A percentile compares a stretch with the other conserved stretches of the same genome.
phyloP scores from a whole-genome alignment of 148 eudicot species.

The Heliamphora exappendiculata region DNA sequence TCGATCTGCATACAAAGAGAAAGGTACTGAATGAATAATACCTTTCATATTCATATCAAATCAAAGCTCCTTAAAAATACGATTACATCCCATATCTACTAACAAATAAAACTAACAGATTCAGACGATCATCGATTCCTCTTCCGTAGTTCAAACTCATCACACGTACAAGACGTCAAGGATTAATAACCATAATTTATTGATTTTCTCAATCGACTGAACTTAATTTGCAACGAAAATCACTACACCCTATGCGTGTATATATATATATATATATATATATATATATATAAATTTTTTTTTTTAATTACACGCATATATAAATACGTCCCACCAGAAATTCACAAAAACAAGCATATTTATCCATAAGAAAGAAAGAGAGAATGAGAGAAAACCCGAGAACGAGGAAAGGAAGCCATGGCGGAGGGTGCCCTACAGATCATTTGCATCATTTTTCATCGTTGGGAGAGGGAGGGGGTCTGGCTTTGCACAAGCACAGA shows the following conservation, averaged over 20 bases:
- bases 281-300: too few relatives aligned
- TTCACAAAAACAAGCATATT: not conserved
- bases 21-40: not conserved
- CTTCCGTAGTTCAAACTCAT: not conserved
- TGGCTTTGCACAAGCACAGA: conserved; percentile 4
- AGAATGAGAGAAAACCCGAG: conserved; percentile 34
- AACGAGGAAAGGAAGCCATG: conserved; percentile 59
- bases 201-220: not conserved
- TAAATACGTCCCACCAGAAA: not conserved
- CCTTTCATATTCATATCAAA: not conserved
- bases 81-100: not conserved
- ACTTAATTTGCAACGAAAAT: not conserved
- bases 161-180: not conserved
- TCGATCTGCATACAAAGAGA: not conserved
- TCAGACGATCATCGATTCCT: not conserved
- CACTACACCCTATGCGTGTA: not conserved
- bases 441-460: conserved; percentile 37
- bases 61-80: not conserved
- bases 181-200: not conserved
- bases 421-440: conserved; percentile 37
- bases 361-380: not conserved
- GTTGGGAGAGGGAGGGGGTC: not conserved
- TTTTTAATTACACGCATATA: not conserved
- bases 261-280: too few relatives aligned
- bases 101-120: not conserved